These are phyloP conservation scores for Fusarium sp. DNA, from an alignment of 2,329 filamentous ascomycete genomes.

Conservation along the genomic window DNA sequence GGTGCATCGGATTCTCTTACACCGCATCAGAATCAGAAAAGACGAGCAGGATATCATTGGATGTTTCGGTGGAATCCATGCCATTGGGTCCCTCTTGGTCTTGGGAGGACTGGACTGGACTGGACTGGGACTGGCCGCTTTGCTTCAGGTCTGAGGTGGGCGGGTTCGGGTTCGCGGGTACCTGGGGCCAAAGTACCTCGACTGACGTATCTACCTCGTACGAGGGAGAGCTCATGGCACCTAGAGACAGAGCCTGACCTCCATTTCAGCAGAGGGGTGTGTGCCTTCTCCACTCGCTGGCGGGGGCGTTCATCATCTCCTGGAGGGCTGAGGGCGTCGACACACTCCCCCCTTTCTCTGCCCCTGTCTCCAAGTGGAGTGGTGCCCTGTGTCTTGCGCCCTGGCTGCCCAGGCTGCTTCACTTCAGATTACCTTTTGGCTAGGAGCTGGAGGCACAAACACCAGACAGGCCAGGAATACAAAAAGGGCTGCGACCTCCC, in stretches of 20 bases:
- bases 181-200: slow-evolving; percentile 40
- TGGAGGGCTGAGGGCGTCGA: slow-evolving; percentile 29
- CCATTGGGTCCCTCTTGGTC: not conserved
- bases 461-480: slow-evolving; percentile 46
- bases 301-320: slow-evolving; percentile 35
- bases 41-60: slow-evolving; percentile 10
- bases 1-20: slow-evolving; percentile 31
- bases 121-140: slow-evolving; percentile 16
- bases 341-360: slow-evolving; percentile 14
- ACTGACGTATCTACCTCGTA: slow-evolving; percentile 47
- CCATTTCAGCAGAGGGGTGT: slow-evolving; percentile 30
- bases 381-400: slow-evolving; percentile 46
- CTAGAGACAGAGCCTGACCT: slow-evolving; percentile 14
- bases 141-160: slow-evolving; percentile 35
- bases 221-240: slow-evolving; percentile 19
- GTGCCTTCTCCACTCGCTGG: slow-evolving; percentile 1
- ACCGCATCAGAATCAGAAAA: slow-evolving; percentile 29
- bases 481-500: slow-evolving; percentile 48
- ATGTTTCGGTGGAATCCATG: slow-evolving; percentile 4
- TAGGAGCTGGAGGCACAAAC: slow-evolving; percentile 46
- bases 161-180: slow-evolving; percentile 17
- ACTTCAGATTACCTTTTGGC: slow-evolving; percentile 50
- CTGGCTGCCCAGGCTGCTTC: slow-evolving; percentile 45
- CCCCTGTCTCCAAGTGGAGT: slow-evolving; percentile 34
- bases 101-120: slow-evolving; percentile 11